These are phyloP conservation scores for Emmonsiellopsis sp. DNA, from an alignment of 2,329 filamentous ascomycete genomes.

Conservation along the genomic window DNA sequence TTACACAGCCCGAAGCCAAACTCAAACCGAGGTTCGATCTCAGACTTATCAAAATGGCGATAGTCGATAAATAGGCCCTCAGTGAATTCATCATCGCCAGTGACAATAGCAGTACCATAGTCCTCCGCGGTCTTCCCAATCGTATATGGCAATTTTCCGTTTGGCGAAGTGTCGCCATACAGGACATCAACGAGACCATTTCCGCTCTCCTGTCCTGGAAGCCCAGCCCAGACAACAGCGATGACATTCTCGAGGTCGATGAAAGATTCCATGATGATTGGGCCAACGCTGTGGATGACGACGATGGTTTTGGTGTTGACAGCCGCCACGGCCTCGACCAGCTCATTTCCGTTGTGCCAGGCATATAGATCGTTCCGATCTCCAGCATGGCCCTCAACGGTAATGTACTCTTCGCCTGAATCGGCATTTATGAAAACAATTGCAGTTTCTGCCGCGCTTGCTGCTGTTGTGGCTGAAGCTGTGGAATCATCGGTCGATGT, in stretches of 20 bases:
- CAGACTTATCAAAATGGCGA: constrained; percentile 42
- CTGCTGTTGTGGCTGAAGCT: constrained; percentile 27
- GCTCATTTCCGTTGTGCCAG: constrained; percentile 36
- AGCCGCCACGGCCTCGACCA: constrained; percentile 46
- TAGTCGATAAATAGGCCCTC: constrained; percentile 48
- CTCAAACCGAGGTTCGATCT: constrained; percentile 43
- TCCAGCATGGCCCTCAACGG: constrained; percentile 46
- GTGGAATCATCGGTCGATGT: constrained; percentile 31
- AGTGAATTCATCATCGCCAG: constrained; percentile 26
- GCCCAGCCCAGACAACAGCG: constrained; percentile 52
- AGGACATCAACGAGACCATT: constrained; percentile 37
- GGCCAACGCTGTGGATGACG: constrained; percentile 55
- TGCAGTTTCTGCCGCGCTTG: constrained; percentile 27
- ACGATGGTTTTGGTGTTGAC: constrained; percentile 55
- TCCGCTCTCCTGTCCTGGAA: constrained; percentile 48
- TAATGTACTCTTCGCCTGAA: constrained; percentile 41
- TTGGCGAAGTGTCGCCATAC: constrained; percentile 32
- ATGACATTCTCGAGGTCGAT: constrained; percentile 56
- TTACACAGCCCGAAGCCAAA: constrained; percentile 45
- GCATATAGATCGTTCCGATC: constrained; percentile 40
- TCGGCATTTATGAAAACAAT: constrained; percentile 41
- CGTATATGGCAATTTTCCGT: constrained; percentile 54
- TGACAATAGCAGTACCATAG: constrained; percentile 27
- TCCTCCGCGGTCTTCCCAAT: constrained; percentile 45
- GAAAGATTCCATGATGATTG: constrained; percentile 50